phyloP scores from a whole-genome alignment of 768 basidiomycete genomes.

The Dentipellis fragilis region DNA sequence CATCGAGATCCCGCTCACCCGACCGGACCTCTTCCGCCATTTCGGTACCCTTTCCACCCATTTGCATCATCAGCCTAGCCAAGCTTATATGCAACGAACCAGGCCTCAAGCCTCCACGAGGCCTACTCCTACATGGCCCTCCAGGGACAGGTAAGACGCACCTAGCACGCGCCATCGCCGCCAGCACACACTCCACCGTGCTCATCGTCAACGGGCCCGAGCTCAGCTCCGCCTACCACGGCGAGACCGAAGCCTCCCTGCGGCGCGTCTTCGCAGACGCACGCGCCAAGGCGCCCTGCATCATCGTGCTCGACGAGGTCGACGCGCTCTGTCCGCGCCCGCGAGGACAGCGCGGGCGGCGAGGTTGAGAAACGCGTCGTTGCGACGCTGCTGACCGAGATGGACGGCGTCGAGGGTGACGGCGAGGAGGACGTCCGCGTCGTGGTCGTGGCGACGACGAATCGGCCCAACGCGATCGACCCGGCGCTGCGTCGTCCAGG shows the following conservation, averaged over 20 bases:
- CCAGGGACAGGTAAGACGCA: conserved; percentile 98
- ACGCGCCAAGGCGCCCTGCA: conserved; percentile 71
- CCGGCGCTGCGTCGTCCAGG: conserved; percentile 86
- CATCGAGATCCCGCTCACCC: conserved; percentile 75
- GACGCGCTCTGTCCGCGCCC: conserved; percentile 86
- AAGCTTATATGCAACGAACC: neutral
- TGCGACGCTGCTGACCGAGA: conserved; percentile 85
- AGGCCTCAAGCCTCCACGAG: conserved; percentile 94
- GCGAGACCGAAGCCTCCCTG: conserved; percentile 88
- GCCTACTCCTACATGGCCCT: conserved; percentile 89
- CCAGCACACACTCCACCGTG: conserved; percentile 78
- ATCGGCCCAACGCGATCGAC: conserved; percentile 91
- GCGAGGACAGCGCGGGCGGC: conserved; percentile 84
- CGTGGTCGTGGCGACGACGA: conserved; percentile 93
- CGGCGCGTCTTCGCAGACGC: conserved; percentile 88
- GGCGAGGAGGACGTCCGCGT: conserved; percentile 49
- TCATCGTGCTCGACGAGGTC: conserved; percentile 92
- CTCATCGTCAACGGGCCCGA: conserved; percentile 94
- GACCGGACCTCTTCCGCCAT: conserved; percentile 71
- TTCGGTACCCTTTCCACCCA: conserved; percentile 37
- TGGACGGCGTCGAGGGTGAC: conserved; percentile 77
- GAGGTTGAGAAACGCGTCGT: conserved; percentile 97
- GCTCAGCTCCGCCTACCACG: conserved; percentile 90
- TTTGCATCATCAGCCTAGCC: neutral
- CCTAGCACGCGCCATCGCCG: conserved; percentile 87